A percentile compares a stretch with the other conserved stretches of the same genome.
phyloP scores from a whole-genome alignment of 2,329 filamentous ascomycete genomes.

The Thyridium curvatum region DNA sequence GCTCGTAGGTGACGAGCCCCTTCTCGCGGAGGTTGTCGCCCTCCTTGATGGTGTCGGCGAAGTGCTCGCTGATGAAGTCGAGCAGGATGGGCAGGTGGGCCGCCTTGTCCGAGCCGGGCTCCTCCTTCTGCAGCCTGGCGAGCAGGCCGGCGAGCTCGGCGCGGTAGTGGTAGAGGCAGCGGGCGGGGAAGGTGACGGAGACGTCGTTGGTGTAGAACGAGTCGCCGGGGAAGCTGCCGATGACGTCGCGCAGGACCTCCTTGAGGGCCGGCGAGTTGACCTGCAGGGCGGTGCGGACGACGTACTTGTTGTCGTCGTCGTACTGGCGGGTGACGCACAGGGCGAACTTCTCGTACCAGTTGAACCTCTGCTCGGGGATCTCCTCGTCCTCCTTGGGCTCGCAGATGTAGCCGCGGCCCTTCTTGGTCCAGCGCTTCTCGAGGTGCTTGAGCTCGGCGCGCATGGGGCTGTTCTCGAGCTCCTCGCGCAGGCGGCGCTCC shows the following conservation, averaged over 20 bases:
- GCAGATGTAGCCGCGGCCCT: slow-evolving; percentile 17
- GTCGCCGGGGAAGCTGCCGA: slow-evolving; percentile 17
- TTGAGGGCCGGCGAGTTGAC: slow-evolving; percentile 17
- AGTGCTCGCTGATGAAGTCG: slow-evolving; percentile 19
- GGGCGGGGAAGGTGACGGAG: slow-evolving; percentile 14
- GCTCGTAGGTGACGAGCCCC: slow-evolving; percentile 16
- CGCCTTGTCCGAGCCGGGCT: slow-evolving; percentile 14
- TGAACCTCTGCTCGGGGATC: slow-evolving; percentile 17
- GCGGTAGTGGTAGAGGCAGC: slow-evolving; percentile 18
- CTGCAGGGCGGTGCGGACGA: slow-evolving; percentile 9
- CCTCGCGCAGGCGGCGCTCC: slow-evolving; percentile 12
- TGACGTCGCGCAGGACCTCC: slow-evolving; percentile 12
- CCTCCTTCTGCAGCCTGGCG: slow-evolving; percentile 7
- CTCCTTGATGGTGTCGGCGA: slow-evolving; percentile 17
- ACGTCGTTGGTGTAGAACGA: slow-evolving; percentile 15
- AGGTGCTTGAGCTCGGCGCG: slow-evolving; percentile 22
- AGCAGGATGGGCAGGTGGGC: slow-evolving; percentile 16
- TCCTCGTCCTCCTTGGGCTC: slow-evolving; percentile 21
- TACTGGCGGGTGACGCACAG: slow-evolving; percentile 18
- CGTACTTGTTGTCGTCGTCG: slow-evolving; percentile 9
- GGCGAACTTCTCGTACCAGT: slow-evolving; percentile 21
- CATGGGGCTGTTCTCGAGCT: slow-evolving; percentile 18
- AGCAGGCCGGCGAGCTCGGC: slow-evolving; percentile 15
- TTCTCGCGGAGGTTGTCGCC: slow-evolving; percentile 14
- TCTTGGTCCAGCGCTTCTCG: slow-evolving; percentile 21